phyloP scores from a whole-genome alignment of 164 flowering plant genomes.

The Hamamelis virginiana region DNA sequence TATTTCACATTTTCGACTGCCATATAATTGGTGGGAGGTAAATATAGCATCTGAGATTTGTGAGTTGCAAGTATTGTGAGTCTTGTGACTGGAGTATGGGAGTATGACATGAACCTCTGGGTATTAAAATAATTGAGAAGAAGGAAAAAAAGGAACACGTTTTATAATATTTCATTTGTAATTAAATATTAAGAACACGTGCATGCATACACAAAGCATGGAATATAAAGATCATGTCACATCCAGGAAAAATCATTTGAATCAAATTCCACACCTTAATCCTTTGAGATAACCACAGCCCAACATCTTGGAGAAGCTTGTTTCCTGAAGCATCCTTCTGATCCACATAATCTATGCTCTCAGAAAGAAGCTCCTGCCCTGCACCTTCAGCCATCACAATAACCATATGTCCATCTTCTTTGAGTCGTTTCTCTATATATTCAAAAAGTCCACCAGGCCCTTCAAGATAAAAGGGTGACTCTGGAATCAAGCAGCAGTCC shows the following conservation, averaged over 20 bases:
- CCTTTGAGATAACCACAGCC: conserved; percentile 79
- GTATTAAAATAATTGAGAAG: background rate
- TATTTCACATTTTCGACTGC: no score
- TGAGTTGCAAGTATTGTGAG: background rate
- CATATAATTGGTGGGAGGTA: background rate
- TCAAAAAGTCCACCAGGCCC: conserved; percentile 95
- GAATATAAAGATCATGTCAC: background rate
- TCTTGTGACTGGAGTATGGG: background rate
- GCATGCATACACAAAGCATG: background rate
- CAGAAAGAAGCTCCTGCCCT: conserved; percentile 76
- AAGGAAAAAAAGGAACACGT: background rate
- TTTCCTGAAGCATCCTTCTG: conserved; percentile 86
- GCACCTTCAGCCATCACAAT: conserved; percentile 97
- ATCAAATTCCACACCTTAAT: conserved; percentile 53
- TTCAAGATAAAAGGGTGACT: conserved; percentile 88
- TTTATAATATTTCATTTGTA: background rate
- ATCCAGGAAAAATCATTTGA: background rate
- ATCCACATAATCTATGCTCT: conserved; percentile 36
- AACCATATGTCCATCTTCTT: conserved; percentile 91
- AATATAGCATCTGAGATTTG: background rate
- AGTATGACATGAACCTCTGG: background rate
- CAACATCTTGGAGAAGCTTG: conserved; percentile 81
- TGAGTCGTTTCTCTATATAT: conserved; percentile 70
- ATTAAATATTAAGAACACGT: no score
- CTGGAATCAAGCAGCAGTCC: conserved; percentile 98